phyloP scores from a whole-genome alignment of 192 early-diverging fungal species.

The Linnemannia zychae region DNA sequence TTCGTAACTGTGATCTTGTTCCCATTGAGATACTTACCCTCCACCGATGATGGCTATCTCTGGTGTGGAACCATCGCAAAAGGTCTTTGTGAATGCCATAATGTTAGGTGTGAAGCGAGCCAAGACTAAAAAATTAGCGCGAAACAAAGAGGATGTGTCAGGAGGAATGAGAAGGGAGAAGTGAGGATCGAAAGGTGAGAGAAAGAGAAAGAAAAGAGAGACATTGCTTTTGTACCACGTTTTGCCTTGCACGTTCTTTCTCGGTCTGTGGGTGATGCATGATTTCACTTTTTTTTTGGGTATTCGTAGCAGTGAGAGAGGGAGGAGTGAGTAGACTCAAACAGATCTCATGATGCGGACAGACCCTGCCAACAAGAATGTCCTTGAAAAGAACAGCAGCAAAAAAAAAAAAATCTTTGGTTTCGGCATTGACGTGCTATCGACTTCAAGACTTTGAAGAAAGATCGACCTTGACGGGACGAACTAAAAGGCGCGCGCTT shows the following conservation, averaged over 20 bases:
- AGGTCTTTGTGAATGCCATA: slow-evolving; percentile 18
- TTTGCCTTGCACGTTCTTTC: not conserved
- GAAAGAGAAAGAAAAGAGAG: not conserved
- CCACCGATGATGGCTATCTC: slow-evolving; percentile 26
- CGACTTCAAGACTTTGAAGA: not conserved
- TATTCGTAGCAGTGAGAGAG: too few relatives aligned
- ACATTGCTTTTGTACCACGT: not conserved
- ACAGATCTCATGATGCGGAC: not conserved
- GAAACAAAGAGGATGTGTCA: not conserved
- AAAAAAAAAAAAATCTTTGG: not conserved
- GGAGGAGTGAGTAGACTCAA: too few relatives aligned
- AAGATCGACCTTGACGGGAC: not conserved
- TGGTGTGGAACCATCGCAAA: slow-evolving; percentile 15
- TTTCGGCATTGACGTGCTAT: not conserved
- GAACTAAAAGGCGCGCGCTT: not conserved
- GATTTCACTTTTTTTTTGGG: not conserved
- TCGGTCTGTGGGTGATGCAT: not conserved
- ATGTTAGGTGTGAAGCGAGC: not conserved
- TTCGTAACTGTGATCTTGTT: too few relatives aligned
- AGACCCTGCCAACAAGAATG: not conserved
- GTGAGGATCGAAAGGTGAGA: not conserved
- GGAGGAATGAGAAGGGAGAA: too few relatives aligned
- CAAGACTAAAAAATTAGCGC: not conserved
- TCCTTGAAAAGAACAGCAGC: too few relatives aligned
- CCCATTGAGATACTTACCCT: slow-evolving; percentile 6